Evolutionary conservation across 2,329 filamentous ascomycete genomes (phyloP).

Genomic region (Cordyceps javanica): DNA sequence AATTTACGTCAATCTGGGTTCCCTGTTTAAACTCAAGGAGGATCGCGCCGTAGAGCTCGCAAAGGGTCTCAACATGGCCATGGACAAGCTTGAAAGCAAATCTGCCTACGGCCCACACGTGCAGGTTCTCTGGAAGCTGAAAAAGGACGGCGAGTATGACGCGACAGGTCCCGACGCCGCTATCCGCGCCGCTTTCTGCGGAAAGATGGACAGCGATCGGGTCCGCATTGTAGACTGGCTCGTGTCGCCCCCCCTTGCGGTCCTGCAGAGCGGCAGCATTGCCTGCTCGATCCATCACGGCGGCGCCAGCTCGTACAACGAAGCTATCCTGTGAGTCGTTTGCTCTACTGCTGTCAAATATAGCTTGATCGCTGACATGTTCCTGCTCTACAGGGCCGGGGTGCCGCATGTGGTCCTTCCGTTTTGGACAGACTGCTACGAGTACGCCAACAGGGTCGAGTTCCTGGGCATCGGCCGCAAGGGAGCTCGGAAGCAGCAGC

Average conservation of each 20-base stretch:
- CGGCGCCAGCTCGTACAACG: constrained; percentile 38
- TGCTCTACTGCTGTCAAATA: neutral
- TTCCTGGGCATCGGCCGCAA: constrained; percentile 34
- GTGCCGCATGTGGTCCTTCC: constrained; percentile 40
- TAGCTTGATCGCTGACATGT: neutral
- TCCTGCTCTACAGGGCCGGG: constrained; percentile 28
- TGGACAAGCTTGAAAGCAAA: constrained; percentile 22
- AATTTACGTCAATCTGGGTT: constrained; percentile 44
- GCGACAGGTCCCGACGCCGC: constrained; percentile 8
- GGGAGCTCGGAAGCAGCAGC: constrained; percentile 19
- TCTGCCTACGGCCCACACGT: neutral
- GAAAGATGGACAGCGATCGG: constrained; percentile 22
- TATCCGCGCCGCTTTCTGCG: constrained; percentile 19
- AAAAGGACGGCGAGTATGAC: constrained; percentile 16
- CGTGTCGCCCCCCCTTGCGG: constrained; percentile 28
- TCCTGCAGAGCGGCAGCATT: constrained; percentile 32
- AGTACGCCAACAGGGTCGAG: constrained; percentile 39
- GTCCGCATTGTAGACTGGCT: constrained; percentile 37
- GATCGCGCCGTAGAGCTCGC: constrained; percentile 34
- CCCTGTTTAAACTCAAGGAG: constrained; percentile 26
- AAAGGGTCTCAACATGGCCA: constrained; percentile 26
- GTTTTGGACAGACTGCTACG: constrained; percentile 40
- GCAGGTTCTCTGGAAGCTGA: constrained; percentile 31
- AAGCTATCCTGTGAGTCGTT: constrained; percentile 28
- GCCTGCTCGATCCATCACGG: constrained; percentile 39